phyloP scores from a whole-genome alignment of 2,329 filamentous ascomycete genomes.

The Claviceps sp. region DNA sequence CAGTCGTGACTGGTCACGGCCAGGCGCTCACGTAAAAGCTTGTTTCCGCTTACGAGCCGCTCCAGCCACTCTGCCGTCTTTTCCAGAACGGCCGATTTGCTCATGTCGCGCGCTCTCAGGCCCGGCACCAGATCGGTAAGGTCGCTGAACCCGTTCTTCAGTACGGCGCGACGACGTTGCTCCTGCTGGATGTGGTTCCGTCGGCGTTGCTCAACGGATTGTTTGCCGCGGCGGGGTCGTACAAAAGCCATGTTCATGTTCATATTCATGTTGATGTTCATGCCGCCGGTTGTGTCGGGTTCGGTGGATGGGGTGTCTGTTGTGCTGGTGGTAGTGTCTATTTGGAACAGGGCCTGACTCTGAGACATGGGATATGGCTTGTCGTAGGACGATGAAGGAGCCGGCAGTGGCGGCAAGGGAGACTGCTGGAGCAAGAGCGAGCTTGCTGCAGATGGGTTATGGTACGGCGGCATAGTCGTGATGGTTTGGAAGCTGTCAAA shows the following conservation, averaged over 20 bases:
- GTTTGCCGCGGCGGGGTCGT: slow-evolving; percentile 1
- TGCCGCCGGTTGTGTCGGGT: background rate
- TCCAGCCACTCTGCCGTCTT: slow-evolving; percentile 1
- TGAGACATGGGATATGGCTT: background rate
- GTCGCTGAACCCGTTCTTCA: background rate
- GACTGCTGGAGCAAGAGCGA: background rate
- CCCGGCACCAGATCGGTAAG: background rate
- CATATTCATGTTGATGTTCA: background rate
- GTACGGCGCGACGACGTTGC: background rate
- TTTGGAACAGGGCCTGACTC: background rate
- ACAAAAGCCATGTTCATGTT: background rate
- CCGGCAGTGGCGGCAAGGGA: background rate
- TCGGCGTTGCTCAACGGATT: background rate
- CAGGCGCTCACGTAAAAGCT: background rate
- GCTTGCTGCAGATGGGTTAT: background rate
- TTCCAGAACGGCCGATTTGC: slow-evolving; percentile 1
- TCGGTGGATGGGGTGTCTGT: background rate
- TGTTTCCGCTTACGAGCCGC: background rate
- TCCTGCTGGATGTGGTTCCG: slow-evolving; percentile 3
- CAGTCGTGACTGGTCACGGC: background rate
- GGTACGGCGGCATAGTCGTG: background rate
- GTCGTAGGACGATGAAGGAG: background rate
- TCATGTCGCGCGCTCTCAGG: background rate
- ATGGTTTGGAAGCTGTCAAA: background rate
- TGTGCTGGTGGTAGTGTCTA: background rate